Conservation (phyloP, 805 yeast species). For the Torulaspora maleeae region DNA sequence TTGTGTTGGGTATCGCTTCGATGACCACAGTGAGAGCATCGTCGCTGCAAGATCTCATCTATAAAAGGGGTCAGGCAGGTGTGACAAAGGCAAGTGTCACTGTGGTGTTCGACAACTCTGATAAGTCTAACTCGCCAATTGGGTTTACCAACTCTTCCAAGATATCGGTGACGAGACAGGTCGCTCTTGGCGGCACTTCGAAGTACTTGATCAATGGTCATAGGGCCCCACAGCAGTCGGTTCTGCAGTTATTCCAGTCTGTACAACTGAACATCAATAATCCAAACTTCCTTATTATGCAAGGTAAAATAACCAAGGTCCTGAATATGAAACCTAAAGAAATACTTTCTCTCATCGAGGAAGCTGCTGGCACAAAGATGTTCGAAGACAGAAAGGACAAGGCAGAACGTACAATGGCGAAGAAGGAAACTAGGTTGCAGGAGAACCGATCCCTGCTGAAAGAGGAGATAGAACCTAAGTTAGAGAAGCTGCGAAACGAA, state of each 20-base stretch:
- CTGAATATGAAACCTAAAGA: slow-evolving; percentile 93
- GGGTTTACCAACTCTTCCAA: slow-evolving; percentile 75
- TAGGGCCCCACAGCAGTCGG: slow-evolving; percentile 91
- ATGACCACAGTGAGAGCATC: slow-evolving; percentile 95
- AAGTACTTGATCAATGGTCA: slow-evolving; percentile 94
- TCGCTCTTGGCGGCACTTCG: slow-evolving; percentile 84
- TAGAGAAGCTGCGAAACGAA: slow-evolving; percentile 73
- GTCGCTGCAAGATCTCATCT: slow-evolving; percentile 86
- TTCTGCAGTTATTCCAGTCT: slow-evolving; percentile 82
- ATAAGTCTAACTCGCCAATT: slow-evolving; percentile 71
- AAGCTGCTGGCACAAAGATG: slow-evolving; percentile 96
- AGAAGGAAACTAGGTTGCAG: slow-evolving; percentile 77
- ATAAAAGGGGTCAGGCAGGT: slow-evolving; percentile 97
- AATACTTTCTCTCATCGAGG: slow-evolving; percentile 85
- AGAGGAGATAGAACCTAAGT: slow-evolving; percentile 91
- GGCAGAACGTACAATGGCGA: slow-evolving; percentile 86
- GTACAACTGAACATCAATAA: slow-evolving; percentile 94
- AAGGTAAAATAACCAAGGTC: slow-evolving; percentile 96
- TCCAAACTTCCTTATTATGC: slow-evolving; percentile 97
- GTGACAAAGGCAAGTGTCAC: slow-evolving; percentile 96
- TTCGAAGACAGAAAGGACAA: slow-evolving; percentile 90
- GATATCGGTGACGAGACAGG: slow-evolving; percentile 87
- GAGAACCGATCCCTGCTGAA: slow-evolving; percentile 67
- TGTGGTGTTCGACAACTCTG: slow-evolving; percentile 86
- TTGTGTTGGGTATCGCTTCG: slow-evolving; percentile 93